A percentile compares a stretch with the other conserved stretches of the same genome.
Evolutionary conservation across 139 green algal species (phyloP).

Genomic region (Dunaliella primolecta): DNA sequence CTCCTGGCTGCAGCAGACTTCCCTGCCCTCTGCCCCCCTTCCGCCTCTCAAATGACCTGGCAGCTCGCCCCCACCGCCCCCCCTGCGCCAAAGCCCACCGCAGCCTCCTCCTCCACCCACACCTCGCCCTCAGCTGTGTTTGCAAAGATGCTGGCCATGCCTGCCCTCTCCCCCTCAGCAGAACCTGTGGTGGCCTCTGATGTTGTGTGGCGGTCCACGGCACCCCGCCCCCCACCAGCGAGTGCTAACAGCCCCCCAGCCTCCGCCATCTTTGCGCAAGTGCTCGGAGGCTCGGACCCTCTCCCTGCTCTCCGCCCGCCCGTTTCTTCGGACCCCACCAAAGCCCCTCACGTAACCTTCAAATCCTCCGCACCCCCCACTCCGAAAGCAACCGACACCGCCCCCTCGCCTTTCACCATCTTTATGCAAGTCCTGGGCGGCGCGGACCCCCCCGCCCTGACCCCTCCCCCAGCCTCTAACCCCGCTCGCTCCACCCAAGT

Average conservation of each 20-base stretch:
- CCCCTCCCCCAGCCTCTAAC: background rate
- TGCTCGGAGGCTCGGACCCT: background rate
- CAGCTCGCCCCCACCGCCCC: background rate
- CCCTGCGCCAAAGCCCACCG: background rate
- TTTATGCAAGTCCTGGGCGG: background rate
- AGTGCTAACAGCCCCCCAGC: background rate
- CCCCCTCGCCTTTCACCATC: background rate
- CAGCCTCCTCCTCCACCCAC: background rate
- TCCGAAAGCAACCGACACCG: background rate
- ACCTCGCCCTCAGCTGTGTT: background rate
- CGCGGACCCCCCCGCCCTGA: background rate
- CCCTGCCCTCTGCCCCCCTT: background rate
- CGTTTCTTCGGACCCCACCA: background rate
- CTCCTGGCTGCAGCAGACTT: background rate
- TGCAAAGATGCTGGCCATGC: background rate
- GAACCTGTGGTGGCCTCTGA: background rate
- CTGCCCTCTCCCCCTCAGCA: background rate
- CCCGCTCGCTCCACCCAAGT: background rate
- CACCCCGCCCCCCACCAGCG: background rate
- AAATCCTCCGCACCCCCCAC: background rate
- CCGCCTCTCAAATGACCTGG: background rate
- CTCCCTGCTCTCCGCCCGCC: background rate
- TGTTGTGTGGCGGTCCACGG: background rate
- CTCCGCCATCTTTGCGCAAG: background rate
- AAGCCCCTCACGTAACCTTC: background rate